These are phyloP conservation scores for Amphibolis antarctica DNA, from an alignment of 106 monocot genomes.

Conservation along the genomic window DNA sequence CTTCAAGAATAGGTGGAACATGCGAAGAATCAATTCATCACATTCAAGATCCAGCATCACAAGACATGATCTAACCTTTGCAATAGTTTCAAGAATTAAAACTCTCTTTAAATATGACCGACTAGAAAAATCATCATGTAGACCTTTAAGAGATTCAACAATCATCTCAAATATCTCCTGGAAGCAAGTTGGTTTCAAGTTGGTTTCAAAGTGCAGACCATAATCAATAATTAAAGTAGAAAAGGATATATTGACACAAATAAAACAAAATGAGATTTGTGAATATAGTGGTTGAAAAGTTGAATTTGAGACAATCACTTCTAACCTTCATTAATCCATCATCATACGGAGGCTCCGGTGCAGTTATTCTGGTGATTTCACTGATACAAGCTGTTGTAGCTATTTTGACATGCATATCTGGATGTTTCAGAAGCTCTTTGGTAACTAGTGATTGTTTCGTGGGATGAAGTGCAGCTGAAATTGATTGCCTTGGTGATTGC, in stretches of 20 bases:
- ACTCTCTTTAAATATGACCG: conserved; percentile 23
- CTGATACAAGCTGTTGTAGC: conserved; percentile 21
- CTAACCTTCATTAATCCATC: conserved; percentile 33
- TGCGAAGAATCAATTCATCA: conserved; percentile 22
- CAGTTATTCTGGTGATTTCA: conserved; percentile 36
- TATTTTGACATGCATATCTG: conserved; percentile 25
- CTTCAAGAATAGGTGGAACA: conserved; percentile 26
- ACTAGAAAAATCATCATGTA: conserved; percentile 22
- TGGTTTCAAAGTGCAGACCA: no score
- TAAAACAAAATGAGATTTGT: neutral
- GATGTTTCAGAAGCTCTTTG: conserved; percentile 24
- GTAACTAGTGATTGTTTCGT: conserved; percentile 17
- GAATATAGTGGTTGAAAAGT: neutral
- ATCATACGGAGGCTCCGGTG: conserved; percentile 27
- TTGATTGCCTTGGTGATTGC: conserved; percentile 22
- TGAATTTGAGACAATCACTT: neutral
- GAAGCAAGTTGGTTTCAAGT: neutral
- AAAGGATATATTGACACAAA: neutral
- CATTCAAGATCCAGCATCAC: conserved; percentile 33
- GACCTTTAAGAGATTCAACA: conserved; percentile 14
- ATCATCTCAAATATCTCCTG: conserved; percentile 24
- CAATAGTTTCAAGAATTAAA: conserved; percentile 23
- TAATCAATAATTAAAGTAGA: no score
- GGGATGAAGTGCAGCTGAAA: conserved; percentile 22
- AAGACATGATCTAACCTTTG: conserved; percentile 23